A percentile compares a stretch with the other conserved stretches of the same genome.
phyloP scores from a whole-genome alignment of 73 alveolate species.

The Tetrahymena thermophila region DNA sequence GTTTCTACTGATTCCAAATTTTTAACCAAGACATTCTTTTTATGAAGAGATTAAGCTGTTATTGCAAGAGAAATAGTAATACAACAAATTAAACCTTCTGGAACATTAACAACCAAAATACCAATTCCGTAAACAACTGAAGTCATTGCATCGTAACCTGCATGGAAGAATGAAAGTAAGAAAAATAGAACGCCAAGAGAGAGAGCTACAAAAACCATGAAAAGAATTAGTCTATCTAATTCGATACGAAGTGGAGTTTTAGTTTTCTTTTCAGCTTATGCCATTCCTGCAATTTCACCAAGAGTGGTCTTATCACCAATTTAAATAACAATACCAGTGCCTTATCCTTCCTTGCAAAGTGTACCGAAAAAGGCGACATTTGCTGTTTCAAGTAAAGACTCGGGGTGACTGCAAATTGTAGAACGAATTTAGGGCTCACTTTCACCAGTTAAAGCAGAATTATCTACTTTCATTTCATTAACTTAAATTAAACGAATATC shows the following conservation, averaged over 20 bases:
- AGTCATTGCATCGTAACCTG: neutral
- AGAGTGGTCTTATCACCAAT: constrained; percentile 86
- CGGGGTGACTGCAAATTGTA: constrained; percentile 57
- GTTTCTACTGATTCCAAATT: constrained; percentile 77
- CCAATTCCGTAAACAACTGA: constrained; percentile 21
- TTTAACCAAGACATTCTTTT: constrained; percentile 59
- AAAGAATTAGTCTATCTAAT: constrained; percentile 74
- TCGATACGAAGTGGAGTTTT: constrained; percentile 82
- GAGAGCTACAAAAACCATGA: constrained; percentile 80
- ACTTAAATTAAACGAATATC: constrained; percentile 69
- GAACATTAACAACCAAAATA: constrained; percentile 43
- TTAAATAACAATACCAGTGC: constrained; percentile 78
- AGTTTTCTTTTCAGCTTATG: constrained; percentile 64
- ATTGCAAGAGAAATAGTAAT: constrained; percentile 60
- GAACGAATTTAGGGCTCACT: constrained; percentile 67
- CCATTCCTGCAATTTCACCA: constrained; percentile 89
- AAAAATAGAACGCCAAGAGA: constrained; percentile 75
- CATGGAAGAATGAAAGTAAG: constrained; percentile 58
- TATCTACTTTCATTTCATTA: constrained; percentile 78
- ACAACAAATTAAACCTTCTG: constrained; percentile 51
- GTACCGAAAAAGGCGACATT: constrained; percentile 90
- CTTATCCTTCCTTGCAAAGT: constrained; percentile 78
- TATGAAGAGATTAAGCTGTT: constrained; percentile 55
- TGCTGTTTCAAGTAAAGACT: constrained; percentile 76
- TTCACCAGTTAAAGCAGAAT: constrained; percentile 91